Percentiles rank a stretch among this genome's conserved stretches.
phyloP scores from a whole-genome alignment of 108 stramenopile genomes.

The Fragilariopsis cylindrus region DNA sequence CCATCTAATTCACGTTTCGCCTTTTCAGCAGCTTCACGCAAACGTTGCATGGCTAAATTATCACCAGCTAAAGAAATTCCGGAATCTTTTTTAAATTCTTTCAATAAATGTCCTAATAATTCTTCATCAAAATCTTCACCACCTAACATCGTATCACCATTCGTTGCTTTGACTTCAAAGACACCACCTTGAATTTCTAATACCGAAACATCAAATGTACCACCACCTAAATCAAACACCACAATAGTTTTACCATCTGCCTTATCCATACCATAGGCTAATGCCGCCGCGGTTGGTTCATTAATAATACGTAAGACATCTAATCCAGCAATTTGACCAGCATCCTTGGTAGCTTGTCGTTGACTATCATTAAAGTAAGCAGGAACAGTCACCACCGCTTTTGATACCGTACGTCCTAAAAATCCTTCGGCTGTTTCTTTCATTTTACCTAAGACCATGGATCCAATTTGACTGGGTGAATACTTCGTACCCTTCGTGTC shows the following conservation, averaged over 20 bases:
- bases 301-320: slow-evolving; percentile 99
- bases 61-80: slow-evolving; percentile 91
- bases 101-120: slow-evolving; percentile 88
- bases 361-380: slow-evolving; percentile 99
- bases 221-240: slow-evolving; percentile 99
- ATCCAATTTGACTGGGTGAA: slow-evolving; percentile 97
- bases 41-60: slow-evolving; percentile 97
- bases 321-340: slow-evolving; percentile 97
- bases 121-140: slow-evolving; percentile 99
- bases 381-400: slow-evolving; percentile 99
- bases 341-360: slow-evolving; percentile 99
- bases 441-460: slow-evolving; percentile 99
- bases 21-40: slow-evolving; percentile 99
- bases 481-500: slow-evolving; percentile 91
- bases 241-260: slow-evolving; percentile 98
- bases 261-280: slow-evolving; percentile 99
- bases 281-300: slow-evolving; percentile 99
- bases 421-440: slow-evolving; percentile 99
- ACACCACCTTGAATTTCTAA: slow-evolving; percentile 99
- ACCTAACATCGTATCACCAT: slow-evolving; percentile 99
- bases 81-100: slow-evolving; percentile 94
- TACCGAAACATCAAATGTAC: slow-evolving; percentile 98
- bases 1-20: slow-evolving; percentile 99
- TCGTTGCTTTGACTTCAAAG: slow-evolving; percentile 99
- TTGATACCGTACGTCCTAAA: slow-evolving; percentile 92